These are phyloP conservation scores for Hippophae rhamnoides DNA, from an alignment of 306 rosid genomes.

Conservation along the genomic window DNA sequence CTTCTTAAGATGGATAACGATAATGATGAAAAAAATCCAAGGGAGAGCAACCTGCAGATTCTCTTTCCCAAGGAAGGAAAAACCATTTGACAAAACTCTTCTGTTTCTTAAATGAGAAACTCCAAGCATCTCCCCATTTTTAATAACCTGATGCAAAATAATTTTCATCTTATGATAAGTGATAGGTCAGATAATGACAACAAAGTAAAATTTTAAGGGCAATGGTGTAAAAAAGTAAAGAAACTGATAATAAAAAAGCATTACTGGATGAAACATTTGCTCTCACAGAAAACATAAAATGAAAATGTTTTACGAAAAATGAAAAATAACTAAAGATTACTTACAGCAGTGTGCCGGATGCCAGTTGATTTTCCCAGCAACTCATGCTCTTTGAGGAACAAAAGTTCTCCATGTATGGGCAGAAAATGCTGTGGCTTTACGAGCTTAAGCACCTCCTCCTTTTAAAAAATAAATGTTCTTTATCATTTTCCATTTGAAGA, in stretches of 20 bases:
- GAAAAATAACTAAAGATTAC: conserved; percentile 24
- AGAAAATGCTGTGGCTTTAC: conserved; percentile 98
- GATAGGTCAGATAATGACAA: neutral
- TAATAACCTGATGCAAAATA: conserved; percentile 63
- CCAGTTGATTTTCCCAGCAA: conserved; percentile 92
- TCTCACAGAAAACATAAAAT: neutral
- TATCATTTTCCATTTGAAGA: conserved; percentile 6
- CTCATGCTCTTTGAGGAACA: conserved; percentile 95
- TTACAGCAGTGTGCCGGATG: conserved; percentile 85
- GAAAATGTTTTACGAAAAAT: neutral
- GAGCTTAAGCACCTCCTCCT: conserved; percentile 92
- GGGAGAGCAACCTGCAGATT: conserved; percentile 70
- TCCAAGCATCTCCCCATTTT: conserved; percentile 99
- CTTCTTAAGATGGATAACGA: conserved; percentile 1
- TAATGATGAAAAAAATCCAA: conserved; percentile 9
- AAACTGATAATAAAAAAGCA: neutral
- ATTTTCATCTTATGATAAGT: conserved; percentile 13
- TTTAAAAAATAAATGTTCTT: conserved; percentile 16
- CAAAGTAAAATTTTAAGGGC: too few relatives aligned
- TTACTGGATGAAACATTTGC: neutral
- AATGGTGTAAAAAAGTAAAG: neutral
- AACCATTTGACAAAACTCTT: conserved; percentile 90
- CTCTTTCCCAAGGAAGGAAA: conserved; percentile 86
- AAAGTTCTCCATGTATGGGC: conserved; percentile 95
- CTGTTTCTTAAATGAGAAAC: conserved; percentile 92